These are phyloP conservation scores for Venturia nashicola DNA, from an alignment of 2,329 filamentous ascomycete genomes.

Conservation along the genomic window DNA sequence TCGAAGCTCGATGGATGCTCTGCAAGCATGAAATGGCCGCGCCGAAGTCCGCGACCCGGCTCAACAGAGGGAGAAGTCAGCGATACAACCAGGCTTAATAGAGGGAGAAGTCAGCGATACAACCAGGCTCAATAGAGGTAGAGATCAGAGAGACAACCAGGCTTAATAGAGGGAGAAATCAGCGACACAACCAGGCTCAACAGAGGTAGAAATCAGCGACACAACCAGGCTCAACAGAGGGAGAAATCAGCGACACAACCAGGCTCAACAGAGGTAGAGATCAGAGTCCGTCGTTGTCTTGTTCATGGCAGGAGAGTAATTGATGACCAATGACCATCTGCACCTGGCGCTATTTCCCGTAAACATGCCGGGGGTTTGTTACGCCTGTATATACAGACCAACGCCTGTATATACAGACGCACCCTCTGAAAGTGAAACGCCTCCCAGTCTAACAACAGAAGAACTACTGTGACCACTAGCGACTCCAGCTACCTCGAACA, in stretches of 20 bases:
- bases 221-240: no score
- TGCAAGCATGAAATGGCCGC: no score
- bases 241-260: no score
- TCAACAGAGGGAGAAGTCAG: no score
- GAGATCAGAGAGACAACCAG: no score
- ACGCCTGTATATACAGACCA: background rate
- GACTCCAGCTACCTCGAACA: slow-evolving; percentile 1
- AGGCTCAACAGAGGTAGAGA: background rate
- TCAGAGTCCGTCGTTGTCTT: background rate
- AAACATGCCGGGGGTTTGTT: background rate
- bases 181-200: background rate
- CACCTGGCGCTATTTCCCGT: background rate
- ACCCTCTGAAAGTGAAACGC: slow-evolving; percentile 1
- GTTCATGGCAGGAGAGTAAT: background rate
- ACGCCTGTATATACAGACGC: background rate
- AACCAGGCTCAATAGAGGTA: no score
- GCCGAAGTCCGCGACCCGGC: no score
- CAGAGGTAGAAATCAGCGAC: no score
- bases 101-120: no score
- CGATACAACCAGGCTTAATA: no score
- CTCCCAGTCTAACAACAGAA: background rate
- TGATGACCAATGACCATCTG: background rate
- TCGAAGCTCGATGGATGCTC: no score
- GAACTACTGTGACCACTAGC: background rate
- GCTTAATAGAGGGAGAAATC: no score